Percentiles rank a stretch among this genome's conserved stretches.
Conservation (phyloP, 2,329 filamentous ascomycete genomes). For the Talaromyces sp. region DNA sequence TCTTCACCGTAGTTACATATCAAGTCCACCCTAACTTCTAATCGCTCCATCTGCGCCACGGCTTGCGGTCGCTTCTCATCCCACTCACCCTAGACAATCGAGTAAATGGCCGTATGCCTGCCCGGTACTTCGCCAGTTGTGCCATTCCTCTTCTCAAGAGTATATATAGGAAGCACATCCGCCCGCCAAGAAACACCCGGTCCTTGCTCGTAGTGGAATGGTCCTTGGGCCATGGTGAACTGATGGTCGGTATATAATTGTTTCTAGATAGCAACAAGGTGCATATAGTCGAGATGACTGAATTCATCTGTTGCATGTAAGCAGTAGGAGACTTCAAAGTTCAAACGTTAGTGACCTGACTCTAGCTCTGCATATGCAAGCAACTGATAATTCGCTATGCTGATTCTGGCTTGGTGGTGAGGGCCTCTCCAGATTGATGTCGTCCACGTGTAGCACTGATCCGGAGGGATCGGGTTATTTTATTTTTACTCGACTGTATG, state of each 20-base stretch:
- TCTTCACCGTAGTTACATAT: not conserved
- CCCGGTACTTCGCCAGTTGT: slow-evolving; percentile 8
- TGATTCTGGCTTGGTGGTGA: not conserved
- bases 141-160: slow-evolving; percentile 12
- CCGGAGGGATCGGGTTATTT: too few species aligned
- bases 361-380: not conserved
- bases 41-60: slow-evolving; percentile 8
- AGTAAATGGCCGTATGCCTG: slow-evolving; percentile 11
- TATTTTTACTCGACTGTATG: too few species aligned
- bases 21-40: too few species aligned
- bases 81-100: slow-evolving; percentile 13
- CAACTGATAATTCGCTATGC: not conserved
- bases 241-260: not conserved
- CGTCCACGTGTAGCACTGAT: not conserved
- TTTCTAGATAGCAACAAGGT: not conserved
- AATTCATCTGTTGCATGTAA: not conserved
- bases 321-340: not conserved
- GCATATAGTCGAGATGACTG: not conserved
- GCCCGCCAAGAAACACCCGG: not conserved
- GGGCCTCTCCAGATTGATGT: too few species aligned
- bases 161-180: slow-evolving; percentile 1
- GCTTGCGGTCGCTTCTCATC: slow-evolving; percentile 9
- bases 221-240: slow-evolving; percentile 6
- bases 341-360: too few species aligned
- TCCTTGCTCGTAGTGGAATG: slow-evolving; percentile 8